These are phyloP conservation scores for Dendrocalamus sinicus DNA, from an alignment of 176 grass and related monocot species.

Conservation along the genomic window DNA sequence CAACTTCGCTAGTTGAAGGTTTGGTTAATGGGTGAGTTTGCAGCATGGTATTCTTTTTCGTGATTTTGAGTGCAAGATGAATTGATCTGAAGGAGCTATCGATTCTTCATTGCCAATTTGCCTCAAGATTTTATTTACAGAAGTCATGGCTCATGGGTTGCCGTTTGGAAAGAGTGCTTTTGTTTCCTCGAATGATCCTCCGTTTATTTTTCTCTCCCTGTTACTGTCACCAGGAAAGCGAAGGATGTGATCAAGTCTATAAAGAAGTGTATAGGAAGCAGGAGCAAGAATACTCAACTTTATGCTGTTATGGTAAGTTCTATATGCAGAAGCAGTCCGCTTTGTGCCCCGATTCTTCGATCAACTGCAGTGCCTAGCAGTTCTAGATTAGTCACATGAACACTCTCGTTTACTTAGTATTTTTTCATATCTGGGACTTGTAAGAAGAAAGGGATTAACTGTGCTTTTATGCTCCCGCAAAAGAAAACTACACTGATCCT, in stretches of 20 bases:
- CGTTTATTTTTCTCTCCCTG: slow-evolving; percentile 15
- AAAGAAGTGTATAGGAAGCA: slow-evolving; percentile 82
- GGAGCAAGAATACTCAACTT: slow-evolving; percentile 75
- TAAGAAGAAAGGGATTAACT: background rate
- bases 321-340: slow-evolving; percentile 7
- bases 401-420: background rate
- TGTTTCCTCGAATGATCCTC: slow-evolving; percentile 23
- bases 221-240: slow-evolving; percentile 72
- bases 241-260: slow-evolving; percentile 91
- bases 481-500: background rate
- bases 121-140: slow-evolving; percentile 22
- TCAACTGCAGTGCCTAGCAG: background rate
- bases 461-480: background rate
- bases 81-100: slow-evolving; percentile 28
- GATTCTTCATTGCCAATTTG: slow-evolving; percentile 3
- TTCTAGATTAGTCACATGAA: slow-evolving; percentile 23
- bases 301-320: slow-evolving; percentile 87
- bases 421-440: background rate
- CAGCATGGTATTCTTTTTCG: background rate
- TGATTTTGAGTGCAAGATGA: slow-evolving; percentile 28
- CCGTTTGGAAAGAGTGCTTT: slow-evolving; percentile 44
- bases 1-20: background rate
- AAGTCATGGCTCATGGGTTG: slow-evolving; percentile 41
- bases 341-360: background rate
- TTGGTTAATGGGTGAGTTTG: background rate